Conservation (phyloP, 1,284 basidiomycete species). For the Coriolopsis trogii region DNA sequence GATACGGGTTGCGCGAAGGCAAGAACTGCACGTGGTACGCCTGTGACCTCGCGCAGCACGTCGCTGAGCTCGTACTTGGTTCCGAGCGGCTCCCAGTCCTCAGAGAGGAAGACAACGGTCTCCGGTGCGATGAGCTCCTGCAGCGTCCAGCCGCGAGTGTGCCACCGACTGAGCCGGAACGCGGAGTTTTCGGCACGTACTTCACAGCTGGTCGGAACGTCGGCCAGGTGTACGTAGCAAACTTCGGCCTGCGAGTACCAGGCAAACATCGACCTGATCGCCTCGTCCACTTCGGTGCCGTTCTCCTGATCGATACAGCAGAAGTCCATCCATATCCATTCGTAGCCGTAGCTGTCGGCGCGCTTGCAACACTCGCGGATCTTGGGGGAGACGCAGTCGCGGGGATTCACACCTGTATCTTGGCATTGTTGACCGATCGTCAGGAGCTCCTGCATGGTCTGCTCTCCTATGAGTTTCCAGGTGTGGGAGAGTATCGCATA, state of each 20-base stretch:
- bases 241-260: slow-evolving; percentile 15
- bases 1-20: background rate
- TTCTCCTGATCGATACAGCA: slow-evolving; percentile 22
- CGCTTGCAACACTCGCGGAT: background rate
- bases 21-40: slow-evolving; percentile 5
- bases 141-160: slow-evolving; percentile 16
- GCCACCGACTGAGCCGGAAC: slow-evolving; percentile 11
- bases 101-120: slow-evolving; percentile 11
- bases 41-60: slow-evolving; percentile 1
- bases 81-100: slow-evolving; percentile 9
- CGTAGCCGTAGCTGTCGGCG: background rate
- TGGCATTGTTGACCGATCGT: background rate
- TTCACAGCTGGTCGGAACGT: slow-evolving; percentile 2
- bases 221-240: slow-evolving; percentile 15
- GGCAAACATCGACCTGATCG: slow-evolving; percentile 19
- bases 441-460: background rate
- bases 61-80: slow-evolving; percentile 2
- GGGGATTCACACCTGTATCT: background rate
- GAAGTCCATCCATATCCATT: slow-evolving; percentile 17
- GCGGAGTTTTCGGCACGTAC: background rate
- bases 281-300: slow-evolving; percentile 17
- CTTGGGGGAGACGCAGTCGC: background rate
- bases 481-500: slow-evolving; percentile 6
- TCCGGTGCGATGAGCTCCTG: slow-evolving; percentile 17
- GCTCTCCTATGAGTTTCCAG: background rate